Percentiles rank a stretch among this genome's conserved stretches.
Conservation (phyloP, 805 yeast genomes). For the Starmera caribaea region DNA sequence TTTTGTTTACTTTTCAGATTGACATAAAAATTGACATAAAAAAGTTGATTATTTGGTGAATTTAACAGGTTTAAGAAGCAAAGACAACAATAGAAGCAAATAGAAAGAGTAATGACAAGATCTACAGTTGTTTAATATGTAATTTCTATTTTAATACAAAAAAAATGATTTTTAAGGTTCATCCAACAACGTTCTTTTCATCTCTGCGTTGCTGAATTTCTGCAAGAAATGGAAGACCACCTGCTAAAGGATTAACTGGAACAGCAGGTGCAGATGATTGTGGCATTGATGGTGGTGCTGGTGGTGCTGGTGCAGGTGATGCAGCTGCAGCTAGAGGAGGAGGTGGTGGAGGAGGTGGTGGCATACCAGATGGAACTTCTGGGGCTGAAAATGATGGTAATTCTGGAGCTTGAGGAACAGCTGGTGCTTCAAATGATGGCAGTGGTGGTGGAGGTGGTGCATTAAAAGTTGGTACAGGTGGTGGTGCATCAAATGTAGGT, state of each 20-base stretch:
- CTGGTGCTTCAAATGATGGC: constrained; percentile 21
- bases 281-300: constrained; percentile 13
- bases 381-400: constrained; percentile 20
- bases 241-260: constrained; percentile 17
- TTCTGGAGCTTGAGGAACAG: no score
- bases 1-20: neutral
- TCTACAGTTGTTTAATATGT: no score
- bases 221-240: constrained; percentile 39
- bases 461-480: constrained; percentile 24
- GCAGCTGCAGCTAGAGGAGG: constrained; percentile 5
- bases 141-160: neutral
- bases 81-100: no score
- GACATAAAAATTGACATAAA: neutral
- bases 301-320: constrained; percentile 5
- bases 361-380: constrained; percentile 19
- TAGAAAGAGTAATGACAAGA: no score
- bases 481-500: constrained; percentile 19
- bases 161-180: constrained; percentile 1
- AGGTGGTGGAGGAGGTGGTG: constrained; percentile 12
- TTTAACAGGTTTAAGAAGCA: no score
- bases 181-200: constrained; percentile 35
- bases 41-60: neutral
- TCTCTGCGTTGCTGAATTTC: constrained; percentile 41
- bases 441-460: constrained; percentile 25
- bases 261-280: constrained; percentile 8